phyloP scores from a whole-genome alignment of 2,329 filamentous ascomycete genomes.

The Aspergillus texensis region DNA sequence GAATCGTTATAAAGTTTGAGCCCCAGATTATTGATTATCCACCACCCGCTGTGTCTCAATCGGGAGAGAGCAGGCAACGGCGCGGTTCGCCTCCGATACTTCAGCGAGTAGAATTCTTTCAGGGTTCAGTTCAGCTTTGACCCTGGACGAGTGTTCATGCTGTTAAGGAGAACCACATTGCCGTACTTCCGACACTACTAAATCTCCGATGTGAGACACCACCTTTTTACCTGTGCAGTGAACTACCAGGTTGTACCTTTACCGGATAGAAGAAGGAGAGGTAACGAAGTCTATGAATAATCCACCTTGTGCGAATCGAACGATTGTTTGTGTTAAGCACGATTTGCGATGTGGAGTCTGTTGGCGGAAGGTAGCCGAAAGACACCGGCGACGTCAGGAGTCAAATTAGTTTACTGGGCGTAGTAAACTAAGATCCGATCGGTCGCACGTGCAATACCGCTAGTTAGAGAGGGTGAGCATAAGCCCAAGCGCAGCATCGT shows the following conservation, averaged over 20 bases:
- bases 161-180: slow-evolving; percentile 20
- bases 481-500: slow-evolving; percentile 17
- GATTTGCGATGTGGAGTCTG: not conserved
- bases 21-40: not conserved
- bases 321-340: not conserved
- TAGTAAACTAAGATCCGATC: not conserved
- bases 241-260: not conserved
- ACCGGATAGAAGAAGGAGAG: not conserved
- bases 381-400: slow-evolving; percentile 1
- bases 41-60: not conserved
- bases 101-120: not conserved
- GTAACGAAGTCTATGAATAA: not conserved
- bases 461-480: not conserved
- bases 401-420: not conserved
- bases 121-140: slow-evolving; percentile 1
- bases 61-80: not conserved
- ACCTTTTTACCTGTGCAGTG: not conserved
- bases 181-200: slow-evolving; percentile 9
- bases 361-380: slow-evolving; percentile 5
- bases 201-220: not conserved
- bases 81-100: not conserved
- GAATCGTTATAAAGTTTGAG: not conserved
- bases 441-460: slow-evolving; percentile 12
- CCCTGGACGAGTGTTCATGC: slow-evolving; percentile 20
- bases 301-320: not conserved